Conservation (phyloP, 257 asterid species). For the Penstemon newberryi region DNA sequence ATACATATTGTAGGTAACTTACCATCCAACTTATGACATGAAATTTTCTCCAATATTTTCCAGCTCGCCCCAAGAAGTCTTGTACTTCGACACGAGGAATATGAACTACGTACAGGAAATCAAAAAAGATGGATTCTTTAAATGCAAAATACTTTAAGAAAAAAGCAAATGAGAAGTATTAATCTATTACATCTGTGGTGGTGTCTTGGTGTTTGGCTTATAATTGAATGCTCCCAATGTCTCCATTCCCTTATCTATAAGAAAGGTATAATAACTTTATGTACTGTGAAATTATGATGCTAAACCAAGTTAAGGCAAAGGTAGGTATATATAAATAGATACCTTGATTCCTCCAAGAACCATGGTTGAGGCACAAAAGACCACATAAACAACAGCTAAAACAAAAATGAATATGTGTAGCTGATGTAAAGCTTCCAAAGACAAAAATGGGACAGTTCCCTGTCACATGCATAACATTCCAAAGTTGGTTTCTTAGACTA, state of each 20-base stretch:
- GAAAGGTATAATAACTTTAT: not conserved
- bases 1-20: conserved; percentile 24
- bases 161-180: not conserved
- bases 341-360: conserved; percentile 75
- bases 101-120: conserved; percentile 31
- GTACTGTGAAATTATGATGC: not conserved
- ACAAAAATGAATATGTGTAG: conserved; percentile 90
- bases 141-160: not conserved
- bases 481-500: no score
- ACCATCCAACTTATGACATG: conserved; percentile 71
- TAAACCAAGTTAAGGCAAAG: not conserved
- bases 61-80: conserved; percentile 57
- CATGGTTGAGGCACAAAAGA: conserved; percentile 72
- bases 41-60: conserved; percentile 74
- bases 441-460: conserved; percentile 68
- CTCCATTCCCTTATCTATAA: conserved; percentile 74
- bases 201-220: conserved; percentile 32
- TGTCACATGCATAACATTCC: conserved; percentile 23
- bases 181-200: conserved; percentile 37
- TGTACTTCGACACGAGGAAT: conserved; percentile 32
- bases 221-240: conserved; percentile 68
- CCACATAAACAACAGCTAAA: conserved; percentile 73
- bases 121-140: conserved; percentile 3
- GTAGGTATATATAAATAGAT: not conserved
- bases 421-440: conserved; percentile 80